phyloP scores from a whole-genome alignment of 768 basidiomycete genomes.

The Leccinum arenicola region DNA sequence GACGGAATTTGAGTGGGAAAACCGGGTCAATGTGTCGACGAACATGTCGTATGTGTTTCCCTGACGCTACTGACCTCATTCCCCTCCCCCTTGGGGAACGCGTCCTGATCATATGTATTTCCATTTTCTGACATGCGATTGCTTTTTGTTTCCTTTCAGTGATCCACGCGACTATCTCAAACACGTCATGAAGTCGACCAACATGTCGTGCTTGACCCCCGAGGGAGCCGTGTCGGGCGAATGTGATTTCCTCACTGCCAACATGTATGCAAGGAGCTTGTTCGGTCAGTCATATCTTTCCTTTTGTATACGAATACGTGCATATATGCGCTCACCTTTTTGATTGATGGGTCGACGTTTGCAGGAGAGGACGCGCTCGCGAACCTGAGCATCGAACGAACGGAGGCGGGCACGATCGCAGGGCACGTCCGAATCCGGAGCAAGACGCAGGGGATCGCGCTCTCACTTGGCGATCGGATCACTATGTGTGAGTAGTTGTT shows the following conservation, averaged over 20 bases:
- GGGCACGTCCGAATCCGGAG: slow-evolving; percentile 96
- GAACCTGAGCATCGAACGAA: slow-evolving; percentile 89
- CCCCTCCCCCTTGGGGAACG: not conserved
- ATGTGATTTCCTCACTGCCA: slow-evolving; percentile 95
- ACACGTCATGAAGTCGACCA: slow-evolving; percentile 95
- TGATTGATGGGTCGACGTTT: not conserved
- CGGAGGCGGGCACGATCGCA: slow-evolving; percentile 74
- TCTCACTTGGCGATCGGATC: slow-evolving; percentile 90
- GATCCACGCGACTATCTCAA: slow-evolving; percentile 87
- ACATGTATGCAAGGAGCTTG: slow-evolving; percentile 91
- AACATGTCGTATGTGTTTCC: slow-evolving; percentile 63
- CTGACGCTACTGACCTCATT: not conserved
- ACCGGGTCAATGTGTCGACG: slow-evolving; percentile 91
- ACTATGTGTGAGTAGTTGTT: slow-evolving; percentile 46
- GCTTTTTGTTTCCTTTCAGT: slow-evolving; percentile 33
- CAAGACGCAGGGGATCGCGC: slow-evolving; percentile 96
- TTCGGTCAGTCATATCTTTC: slow-evolving; percentile 63
- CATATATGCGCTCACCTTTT: not conserved
- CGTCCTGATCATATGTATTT: not conserved
- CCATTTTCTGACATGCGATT: not conserved
- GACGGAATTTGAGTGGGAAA: slow-evolving; percentile 99
- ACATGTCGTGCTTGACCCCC: slow-evolving; percentile 96
- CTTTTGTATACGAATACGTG: not conserved
- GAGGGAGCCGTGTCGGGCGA: slow-evolving; percentile 86
- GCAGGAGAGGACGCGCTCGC: slow-evolving; percentile 94